Evolutionary conservation across 495 filamentous ascomycete genomes (phyloP), one percentile per base, ranked within the genome.

Genomic region (Xylaria longipes): DNA sequence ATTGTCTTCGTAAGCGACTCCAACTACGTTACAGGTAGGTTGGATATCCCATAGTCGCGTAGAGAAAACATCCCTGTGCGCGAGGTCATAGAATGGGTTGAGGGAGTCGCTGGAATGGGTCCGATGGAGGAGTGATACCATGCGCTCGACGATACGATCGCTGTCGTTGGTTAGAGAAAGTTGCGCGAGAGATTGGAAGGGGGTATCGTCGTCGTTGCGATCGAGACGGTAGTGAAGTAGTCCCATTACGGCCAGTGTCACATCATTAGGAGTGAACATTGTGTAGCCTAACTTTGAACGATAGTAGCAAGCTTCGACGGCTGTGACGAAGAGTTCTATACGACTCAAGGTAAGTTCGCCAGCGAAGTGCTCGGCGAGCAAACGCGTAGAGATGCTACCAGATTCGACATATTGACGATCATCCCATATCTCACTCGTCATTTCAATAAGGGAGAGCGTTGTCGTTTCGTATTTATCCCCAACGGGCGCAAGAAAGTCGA

Each of bases 21-120:
- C 46, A 25, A 60, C 57, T n/a, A 60, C 20, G 33, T 37, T 37
- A 22, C 57, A 60, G 11, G 57, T 60, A 15, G 84, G 84, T 33
- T 80, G 72, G 60, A 87, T 83, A 68, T 86, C 83, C 84, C 83
- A 86, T 12, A 85, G 80, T 15, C 77, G 74, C 12, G 72, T 70
- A 14, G 57, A 60, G 31, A 60, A 60, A 12, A 37, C 57, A 22
- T 60, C 57, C 31, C 22, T 37, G 17, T 37, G 57, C 0, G 33
- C 33, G 57, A 60, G 29, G 17, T 37, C 37, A 31, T 70, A 71
- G 69, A 70, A 84, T 5, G 73, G 71, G 66, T 85, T 83, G 35
- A 80, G 66, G 54, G 80, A 73, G 50, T 67, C 67, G 22, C 69
- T 62, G 65, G 61, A 6, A 68, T 72, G 29, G 22, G 27, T 74